These are phyloP conservation scores for Exobasidium cylindrosporum DNA, from an alignment of 1,284 basidiomycete species.

Conservation along the genomic window DNA sequence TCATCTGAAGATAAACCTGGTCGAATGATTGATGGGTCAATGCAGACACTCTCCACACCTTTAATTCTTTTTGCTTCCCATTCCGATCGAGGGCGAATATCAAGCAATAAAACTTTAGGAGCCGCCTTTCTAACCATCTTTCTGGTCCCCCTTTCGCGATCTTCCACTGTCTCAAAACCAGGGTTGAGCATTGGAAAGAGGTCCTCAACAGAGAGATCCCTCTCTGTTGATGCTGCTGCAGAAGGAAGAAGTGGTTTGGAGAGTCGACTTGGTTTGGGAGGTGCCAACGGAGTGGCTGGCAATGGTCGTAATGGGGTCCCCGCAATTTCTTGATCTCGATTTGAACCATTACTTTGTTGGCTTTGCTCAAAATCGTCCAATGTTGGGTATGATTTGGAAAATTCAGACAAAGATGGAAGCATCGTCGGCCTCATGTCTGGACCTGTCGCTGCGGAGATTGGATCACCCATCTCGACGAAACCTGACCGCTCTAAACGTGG, in stretches of 20 bases:
- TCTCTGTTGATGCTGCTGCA: constrained; percentile 3
- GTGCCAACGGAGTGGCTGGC: constrained; percentile 3
- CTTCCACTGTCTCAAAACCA: constrained; percentile 42
- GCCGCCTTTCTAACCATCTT: constrained; percentile 37
- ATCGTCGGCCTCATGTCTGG: constrained; percentile 17
- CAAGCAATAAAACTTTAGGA: constrained; percentile 67
- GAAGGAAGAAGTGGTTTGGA: background rate
- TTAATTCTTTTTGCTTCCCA: constrained; percentile 49
- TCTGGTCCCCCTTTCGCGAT: constrained; percentile 27
- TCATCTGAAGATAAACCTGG: background rate
- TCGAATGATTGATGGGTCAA: constrained; percentile 8
- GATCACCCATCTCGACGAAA: background rate
- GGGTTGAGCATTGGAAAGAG: constrained; percentile 47
- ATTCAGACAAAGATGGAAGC: constrained; percentile 33
- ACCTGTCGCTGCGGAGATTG: background rate
- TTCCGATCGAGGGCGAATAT: constrained; percentile 74
- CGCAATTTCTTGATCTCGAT: constrained; percentile 6
- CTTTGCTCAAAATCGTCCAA: constrained; percentile 39
- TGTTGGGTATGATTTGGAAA: constrained; percentile 33
- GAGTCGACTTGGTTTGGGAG: background rate
- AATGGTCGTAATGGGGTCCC: constrained; percentile 1
- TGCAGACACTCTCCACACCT: background rate
- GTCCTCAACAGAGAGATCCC: constrained; percentile 41
- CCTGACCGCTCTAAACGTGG: constrained; percentile 4
- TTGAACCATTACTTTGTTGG: constrained; percentile 21